Percentiles rank a stretch among this genome's conserved stretches.
Conservation (phyloP, 208 protist species). For the Acanthamoeba sp. region DNA sequence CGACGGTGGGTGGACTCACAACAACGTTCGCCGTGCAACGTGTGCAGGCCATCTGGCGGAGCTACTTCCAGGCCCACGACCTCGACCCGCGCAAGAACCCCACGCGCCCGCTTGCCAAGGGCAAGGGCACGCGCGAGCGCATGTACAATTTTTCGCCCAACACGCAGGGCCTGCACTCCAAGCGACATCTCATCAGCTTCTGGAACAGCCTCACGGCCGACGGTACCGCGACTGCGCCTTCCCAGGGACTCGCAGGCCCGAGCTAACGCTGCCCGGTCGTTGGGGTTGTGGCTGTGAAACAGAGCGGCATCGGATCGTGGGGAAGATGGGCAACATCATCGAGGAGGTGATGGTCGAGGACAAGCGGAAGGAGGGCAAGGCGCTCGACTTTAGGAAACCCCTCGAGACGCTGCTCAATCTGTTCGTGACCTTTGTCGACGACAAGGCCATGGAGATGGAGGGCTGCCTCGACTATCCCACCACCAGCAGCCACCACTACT, state of each 20-base stretch:
- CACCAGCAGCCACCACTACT: not conserved
- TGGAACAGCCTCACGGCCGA: constrained; percentile 68
- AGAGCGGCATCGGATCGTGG: constrained; percentile 49
- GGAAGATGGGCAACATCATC: constrained; percentile 65
- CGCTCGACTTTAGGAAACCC: constrained; percentile 36
- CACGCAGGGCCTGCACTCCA: constrained; percentile 66
- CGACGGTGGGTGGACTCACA: no score
- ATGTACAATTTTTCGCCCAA: constrained; percentile 70
- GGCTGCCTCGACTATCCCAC: not conserved
- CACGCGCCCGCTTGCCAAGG: constrained; percentile 30
- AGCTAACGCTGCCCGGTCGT: no score
- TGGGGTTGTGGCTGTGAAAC: not conserved
- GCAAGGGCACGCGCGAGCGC: constrained; percentile 49
- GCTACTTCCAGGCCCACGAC: constrained; percentile 52
- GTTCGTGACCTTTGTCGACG: constrained; percentile 40
- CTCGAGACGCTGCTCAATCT: constrained; percentile 29
- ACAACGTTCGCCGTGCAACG: no score
- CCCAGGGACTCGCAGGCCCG: not conserved
- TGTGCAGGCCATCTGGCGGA: constrained; percentile 35
- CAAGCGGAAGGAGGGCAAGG: constrained; percentile 50
- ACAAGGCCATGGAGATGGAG: not conserved
- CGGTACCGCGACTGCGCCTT: not conserved
- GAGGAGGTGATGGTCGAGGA: constrained; percentile 57
- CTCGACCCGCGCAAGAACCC: constrained; percentile 61
- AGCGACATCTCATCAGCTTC: constrained; percentile 60